These are phyloP conservation scores for Cenchrus fungigraminus DNA, from an alignment of 176 grass and related monocot species.

Conservation along the genomic window DNA sequence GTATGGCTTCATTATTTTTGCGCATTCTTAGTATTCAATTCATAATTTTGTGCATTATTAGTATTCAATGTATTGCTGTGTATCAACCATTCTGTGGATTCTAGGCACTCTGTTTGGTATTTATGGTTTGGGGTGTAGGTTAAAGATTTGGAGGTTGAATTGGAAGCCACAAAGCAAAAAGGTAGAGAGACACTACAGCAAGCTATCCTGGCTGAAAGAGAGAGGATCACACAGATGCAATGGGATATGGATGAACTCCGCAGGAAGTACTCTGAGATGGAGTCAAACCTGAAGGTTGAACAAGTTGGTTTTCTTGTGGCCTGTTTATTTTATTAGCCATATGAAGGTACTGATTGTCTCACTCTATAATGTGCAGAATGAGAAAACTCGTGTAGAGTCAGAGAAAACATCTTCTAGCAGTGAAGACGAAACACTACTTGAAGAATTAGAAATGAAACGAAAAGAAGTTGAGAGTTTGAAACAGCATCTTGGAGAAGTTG, in stretches of 20 bases:
- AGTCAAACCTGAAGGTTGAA: slow-evolving; percentile 69
- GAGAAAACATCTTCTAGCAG: slow-evolving; percentile 61
- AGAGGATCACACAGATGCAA: slow-evolving; percentile 92
- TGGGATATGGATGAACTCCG: slow-evolving; percentile 98
- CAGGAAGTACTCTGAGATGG: slow-evolving; percentile 89
- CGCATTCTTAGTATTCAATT: neutral
- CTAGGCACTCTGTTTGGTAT: slow-evolving; percentile 21
- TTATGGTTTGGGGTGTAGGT: slow-evolving; percentile 64
- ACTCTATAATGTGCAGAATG: slow-evolving; percentile 55
- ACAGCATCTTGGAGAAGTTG: slow-evolving; percentile 71
- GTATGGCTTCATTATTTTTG: slow-evolving; percentile 21
- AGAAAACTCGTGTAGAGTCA: slow-evolving; percentile 74
- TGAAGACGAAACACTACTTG: slow-evolving; percentile 71
- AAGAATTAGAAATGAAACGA: slow-evolving; percentile 69
- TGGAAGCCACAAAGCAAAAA: slow-evolving; percentile 91
- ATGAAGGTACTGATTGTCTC: slow-evolving; percentile 25
- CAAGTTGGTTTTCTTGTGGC: slow-evolving; percentile 52
- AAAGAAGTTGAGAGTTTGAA: slow-evolving; percentile 76
- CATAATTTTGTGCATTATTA: slow-evolving; percentile 21
- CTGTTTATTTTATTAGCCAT: slow-evolving; percentile 34
- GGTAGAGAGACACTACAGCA: slow-evolving; percentile 86
- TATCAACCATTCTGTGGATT: slow-evolving; percentile 15
- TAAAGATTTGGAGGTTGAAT: slow-evolving; percentile 97
- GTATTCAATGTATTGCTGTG: neutral
- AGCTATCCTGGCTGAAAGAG: slow-evolving; percentile 85